Percentiles rank a stretch among this genome's conserved stretches.
phyloP scores from a whole-genome alignment of 2,329 filamentous ascomycete species.

The Penicillium olsonii region DNA sequence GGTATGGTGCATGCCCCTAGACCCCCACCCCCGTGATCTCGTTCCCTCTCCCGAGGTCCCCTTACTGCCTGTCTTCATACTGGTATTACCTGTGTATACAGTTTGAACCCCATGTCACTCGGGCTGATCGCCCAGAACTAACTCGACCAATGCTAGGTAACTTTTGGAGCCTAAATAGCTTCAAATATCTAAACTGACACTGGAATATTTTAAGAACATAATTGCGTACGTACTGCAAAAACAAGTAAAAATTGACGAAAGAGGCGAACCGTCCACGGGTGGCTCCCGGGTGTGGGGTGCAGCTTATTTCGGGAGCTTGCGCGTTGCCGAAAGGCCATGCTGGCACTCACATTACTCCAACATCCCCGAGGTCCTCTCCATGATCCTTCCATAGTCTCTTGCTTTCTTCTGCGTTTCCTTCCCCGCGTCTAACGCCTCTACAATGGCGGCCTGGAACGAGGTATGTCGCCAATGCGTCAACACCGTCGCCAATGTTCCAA shows the following conservation, averaged over 20 bases:
- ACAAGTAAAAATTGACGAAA: not conserved
- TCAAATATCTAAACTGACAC: too few relatives aligned
- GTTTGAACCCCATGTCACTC: too few relatives aligned
- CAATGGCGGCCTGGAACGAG: constrained; percentile 32
- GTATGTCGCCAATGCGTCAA: constrained; percentile 37
- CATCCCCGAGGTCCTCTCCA: too few relatives aligned
- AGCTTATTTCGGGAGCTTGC: constrained; percentile 20
- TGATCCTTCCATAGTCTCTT: constrained; percentile 10
- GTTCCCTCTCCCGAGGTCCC: not conserved
- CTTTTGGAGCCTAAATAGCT: too few relatives aligned
- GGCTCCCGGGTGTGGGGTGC: constrained; percentile 15
- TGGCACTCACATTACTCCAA: constrained; percentile 20
- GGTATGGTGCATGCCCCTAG: not conserved
- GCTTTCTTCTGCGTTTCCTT: constrained; percentile 9
- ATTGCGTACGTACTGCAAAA: too few relatives aligned
- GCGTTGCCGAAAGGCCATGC: constrained; percentile 29
- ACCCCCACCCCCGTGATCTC: too few relatives aligned
- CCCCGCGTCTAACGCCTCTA: constrained; percentile 10
- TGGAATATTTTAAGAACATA: too few relatives aligned
- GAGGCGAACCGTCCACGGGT: too few relatives aligned
- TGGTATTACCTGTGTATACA: too few relatives aligned
- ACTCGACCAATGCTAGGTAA: too few relatives aligned
- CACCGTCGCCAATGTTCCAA: constrained; percentile 30
- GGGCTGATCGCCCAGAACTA: too few relatives aligned
- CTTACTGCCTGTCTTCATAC: not conserved